These are phyloP conservation scores for Fusarium illudens DNA, from an alignment of 2,329 filamentous ascomycete genomes.

Conservation along the genomic window DNA sequence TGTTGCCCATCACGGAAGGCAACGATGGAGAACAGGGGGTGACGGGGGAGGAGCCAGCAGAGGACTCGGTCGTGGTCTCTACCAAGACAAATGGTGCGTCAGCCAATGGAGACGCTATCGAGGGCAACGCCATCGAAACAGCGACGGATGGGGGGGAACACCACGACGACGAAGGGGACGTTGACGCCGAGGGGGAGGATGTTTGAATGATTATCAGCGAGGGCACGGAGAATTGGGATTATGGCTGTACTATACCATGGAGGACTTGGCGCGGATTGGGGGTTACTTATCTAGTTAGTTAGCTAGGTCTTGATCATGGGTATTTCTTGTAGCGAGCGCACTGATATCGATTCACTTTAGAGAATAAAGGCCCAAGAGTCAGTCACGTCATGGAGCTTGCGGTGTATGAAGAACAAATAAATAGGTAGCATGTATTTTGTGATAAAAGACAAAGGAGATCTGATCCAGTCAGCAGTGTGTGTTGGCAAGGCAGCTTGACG, in stretches of 20 bases:
- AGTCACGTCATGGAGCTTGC: not conserved
- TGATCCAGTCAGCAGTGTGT: not conserved
- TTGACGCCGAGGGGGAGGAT: conserved; percentile 49
- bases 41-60: conserved; percentile 34
- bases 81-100: conserved; percentile 31
- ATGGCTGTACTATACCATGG: conserved; percentile 36
- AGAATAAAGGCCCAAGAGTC: conserved; percentile 6
- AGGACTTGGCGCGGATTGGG: conserved; percentile 21
- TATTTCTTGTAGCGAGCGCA: conserved; percentile 30
- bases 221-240: conserved; percentile 5
- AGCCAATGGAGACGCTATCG: conserved; percentile 25
- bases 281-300: conserved; percentile 8
- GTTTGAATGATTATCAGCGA: conserved; percentile 34
- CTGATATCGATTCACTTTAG: conserved; percentile 26
- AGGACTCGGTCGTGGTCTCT: conserved; percentile 49
- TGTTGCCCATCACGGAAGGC: conserved; percentile 26
- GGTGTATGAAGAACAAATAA: conserved; percentile 7
- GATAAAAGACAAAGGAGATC: not conserved
- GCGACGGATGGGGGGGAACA: conserved; percentile 20
- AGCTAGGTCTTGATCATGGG: conserved; percentile 2
- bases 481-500: not conserved
- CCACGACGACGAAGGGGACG: conserved; percentile 38
- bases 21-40: conserved; percentile 21
- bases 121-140: conserved; percentile 19
- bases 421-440: not conserved